These are phyloP conservation scores for Knufia petricola DNA, from an alignment of 2,329 filamentous ascomycete species.

Conservation along the genomic window DNA sequence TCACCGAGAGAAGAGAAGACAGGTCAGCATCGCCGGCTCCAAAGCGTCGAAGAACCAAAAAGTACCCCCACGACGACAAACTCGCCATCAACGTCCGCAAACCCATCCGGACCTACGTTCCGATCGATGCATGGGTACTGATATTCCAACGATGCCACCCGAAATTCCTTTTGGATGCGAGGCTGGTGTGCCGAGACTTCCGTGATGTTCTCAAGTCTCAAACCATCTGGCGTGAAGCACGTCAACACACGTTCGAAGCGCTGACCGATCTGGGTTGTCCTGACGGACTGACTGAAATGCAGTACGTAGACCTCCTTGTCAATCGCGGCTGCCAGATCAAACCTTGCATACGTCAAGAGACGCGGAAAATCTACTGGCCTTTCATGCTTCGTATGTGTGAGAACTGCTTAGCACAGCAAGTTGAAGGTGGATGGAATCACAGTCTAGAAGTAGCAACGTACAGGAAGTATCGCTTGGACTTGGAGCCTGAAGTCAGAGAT, in stretches of 20 bases:
- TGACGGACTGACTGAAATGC: slow-evolving; percentile 16
- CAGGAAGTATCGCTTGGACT: not conserved
- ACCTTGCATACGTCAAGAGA: slow-evolving; percentile 14
- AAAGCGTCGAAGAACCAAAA: not conserved
- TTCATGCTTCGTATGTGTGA: slow-evolving; percentile 20
- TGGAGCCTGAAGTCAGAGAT: not conserved
- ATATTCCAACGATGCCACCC: slow-evolving; percentile 20
- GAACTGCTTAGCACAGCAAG: slow-evolving; percentile 17
- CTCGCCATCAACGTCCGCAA: not conserved
- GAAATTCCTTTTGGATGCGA: slow-evolving; percentile 17
- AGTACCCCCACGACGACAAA: not conserved
- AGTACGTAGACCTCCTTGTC: slow-evolving; percentile 20
- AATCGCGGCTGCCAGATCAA: slow-evolving; percentile 20
- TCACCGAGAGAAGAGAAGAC: slow-evolving; percentile 6
- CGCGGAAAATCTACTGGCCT: slow-evolving; percentile 19
- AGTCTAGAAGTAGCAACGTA: slow-evolving; percentile 11
- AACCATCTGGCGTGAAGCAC: slow-evolving; percentile 19
- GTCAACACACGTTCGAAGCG: slow-evolving; percentile 13
- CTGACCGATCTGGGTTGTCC: slow-evolving; percentile 18
- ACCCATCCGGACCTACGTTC: slow-evolving; percentile 11
- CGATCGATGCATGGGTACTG: slow-evolving; percentile 18
- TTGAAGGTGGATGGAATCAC: not conserved
- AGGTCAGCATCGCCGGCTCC: not conserved
- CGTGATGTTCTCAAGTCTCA: slow-evolving; percentile 14
- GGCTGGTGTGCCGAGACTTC: slow-evolving; percentile 16